Conservation (phyloP, 1,284 basidiomycete genomes). For the Sporisorium exsertum region DNA sequence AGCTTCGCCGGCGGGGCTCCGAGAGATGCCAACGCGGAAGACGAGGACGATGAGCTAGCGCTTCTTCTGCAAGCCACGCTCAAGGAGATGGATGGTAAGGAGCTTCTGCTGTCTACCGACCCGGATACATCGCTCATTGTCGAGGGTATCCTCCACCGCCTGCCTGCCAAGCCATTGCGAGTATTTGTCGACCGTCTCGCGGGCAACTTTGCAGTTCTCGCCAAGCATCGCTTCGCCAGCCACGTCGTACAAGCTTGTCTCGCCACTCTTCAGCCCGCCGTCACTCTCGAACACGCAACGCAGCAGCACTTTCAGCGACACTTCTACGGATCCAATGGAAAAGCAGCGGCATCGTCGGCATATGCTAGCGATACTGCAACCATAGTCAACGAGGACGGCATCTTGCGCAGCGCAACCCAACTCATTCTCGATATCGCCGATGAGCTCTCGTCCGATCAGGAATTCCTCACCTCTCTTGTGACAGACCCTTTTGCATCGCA, state of each 20-base stretch:
- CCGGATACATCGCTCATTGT: slow-evolving; percentile 63
- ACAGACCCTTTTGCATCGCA: slow-evolving; percentile 61
- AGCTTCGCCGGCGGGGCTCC: neutral
- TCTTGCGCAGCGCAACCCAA: slow-evolving; percentile 50
- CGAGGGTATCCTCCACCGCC: slow-evolving; percentile 54
- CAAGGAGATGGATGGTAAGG: slow-evolving; percentile 63
- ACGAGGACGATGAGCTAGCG: slow-evolving; percentile 49
- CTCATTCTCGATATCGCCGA: slow-evolving; percentile 52
- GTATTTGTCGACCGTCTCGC: slow-evolving; percentile 64
- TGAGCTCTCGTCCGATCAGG: slow-evolving; percentile 36
- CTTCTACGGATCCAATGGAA: slow-evolving; percentile 14
- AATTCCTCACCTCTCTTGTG: slow-evolving; percentile 31
- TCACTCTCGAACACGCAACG: slow-evolving; percentile 36
- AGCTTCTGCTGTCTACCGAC: slow-evolving; percentile 64
- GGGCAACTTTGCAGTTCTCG: slow-evolving; percentile 53
- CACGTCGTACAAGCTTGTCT: slow-evolving; percentile 63
- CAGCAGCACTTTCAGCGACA: slow-evolving; percentile 28
- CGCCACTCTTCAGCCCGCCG: slow-evolving; percentile 42
- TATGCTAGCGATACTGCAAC: slow-evolving; percentile 35
- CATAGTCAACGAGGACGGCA: slow-evolving; percentile 53
- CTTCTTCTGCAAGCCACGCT: slow-evolving; percentile 64
- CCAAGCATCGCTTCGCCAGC: slow-evolving; percentile 65
- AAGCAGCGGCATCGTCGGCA: slow-evolving; percentile 24
- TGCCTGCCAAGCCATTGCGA: slow-evolving; percentile 57
- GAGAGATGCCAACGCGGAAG: slow-evolving; percentile 17